Conservation (phyloP, 1,284 basidiomycete genomes). For the Pascua guehoae region DNA sequence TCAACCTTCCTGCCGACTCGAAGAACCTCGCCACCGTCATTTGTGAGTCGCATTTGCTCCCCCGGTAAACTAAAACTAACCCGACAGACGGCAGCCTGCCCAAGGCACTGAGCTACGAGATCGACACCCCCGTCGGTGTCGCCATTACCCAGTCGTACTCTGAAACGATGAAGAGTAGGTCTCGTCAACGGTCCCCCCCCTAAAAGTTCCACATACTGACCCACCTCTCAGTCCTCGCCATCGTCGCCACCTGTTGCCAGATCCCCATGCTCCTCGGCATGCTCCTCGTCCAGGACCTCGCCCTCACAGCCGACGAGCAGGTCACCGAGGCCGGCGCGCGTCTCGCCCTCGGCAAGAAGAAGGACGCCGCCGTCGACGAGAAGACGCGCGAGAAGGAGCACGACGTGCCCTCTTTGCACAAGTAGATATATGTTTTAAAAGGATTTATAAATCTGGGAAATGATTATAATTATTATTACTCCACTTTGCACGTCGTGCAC, state of each 20-base stretch:
- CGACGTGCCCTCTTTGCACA: too few species aligned
- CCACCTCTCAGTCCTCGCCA: conserved; percentile 6
- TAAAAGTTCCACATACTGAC: neutral
- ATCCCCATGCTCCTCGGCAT: conserved; percentile 19
- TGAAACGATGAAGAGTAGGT: conserved; percentile 16
- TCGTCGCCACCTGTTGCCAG: conserved; percentile 18
- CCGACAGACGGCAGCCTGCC: too few species aligned
- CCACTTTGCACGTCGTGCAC: too few species aligned
- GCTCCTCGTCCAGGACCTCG: conserved; percentile 17
- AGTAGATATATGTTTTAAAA: too few species aligned
- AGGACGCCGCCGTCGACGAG: too few species aligned
- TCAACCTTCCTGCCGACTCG: conserved; percentile 11
- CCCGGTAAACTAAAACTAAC: neutral
- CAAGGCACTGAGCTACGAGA: neutral
- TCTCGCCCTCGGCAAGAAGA: neutral
- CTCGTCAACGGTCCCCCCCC: too few species aligned
- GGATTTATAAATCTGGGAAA: too few species aligned
- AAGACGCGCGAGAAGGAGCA: too few species aligned
- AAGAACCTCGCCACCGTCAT: conserved; percentile 7
- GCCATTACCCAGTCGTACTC: conserved; percentile 14
- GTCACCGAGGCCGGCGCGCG: conserved; percentile 13
- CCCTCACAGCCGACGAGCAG: conserved; percentile 15
- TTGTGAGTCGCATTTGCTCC: neutral
- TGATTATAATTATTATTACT: too few species aligned
- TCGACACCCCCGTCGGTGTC: neutral